These are phyloP conservation scores for Elaeis guineensis DNA, from an alignment of 176 grass and related monocot genomes.

Conservation along the genomic window DNA sequence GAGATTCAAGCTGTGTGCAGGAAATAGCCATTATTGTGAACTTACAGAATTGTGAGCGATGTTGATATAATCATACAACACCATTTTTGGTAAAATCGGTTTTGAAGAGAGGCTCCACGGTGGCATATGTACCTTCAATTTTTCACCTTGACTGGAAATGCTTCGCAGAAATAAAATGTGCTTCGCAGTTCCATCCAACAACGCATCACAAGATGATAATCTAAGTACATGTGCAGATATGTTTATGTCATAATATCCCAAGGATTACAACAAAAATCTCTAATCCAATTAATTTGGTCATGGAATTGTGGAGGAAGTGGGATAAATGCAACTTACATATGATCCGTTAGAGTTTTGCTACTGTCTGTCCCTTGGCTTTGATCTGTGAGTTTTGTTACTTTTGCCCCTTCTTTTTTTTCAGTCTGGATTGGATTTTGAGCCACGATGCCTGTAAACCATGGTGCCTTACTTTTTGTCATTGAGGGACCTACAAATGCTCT, in stretches of 20 bases:
- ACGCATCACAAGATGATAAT: constrained; percentile 22
- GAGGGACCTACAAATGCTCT: constrained; percentile 9
- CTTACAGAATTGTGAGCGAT: too few relatives aligned
- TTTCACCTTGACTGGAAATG: constrained; percentile 53
- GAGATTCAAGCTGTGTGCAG: too few relatives aligned
- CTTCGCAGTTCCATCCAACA: constrained; percentile 54
- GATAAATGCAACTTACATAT: not conserved
- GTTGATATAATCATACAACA: too few relatives aligned
- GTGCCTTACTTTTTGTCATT: constrained; percentile 15
- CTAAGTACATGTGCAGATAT: not conserved
- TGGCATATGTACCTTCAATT: constrained; percentile 20
- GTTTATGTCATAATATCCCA: too few relatives aligned
- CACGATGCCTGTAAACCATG: constrained; percentile 1
- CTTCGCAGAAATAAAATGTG: constrained; percentile 57
- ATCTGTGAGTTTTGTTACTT: constrained; percentile 30
- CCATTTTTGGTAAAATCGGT: too few relatives aligned
- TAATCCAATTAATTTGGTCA: too few relatives aligned
- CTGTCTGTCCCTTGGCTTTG: constrained; percentile 59
- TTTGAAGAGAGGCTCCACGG: too few relatives aligned
- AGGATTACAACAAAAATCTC: too few relatives aligned
- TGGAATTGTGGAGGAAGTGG: too few relatives aligned
- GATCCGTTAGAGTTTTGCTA: too few relatives aligned
- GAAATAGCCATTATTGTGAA: too few relatives aligned
- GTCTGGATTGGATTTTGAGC: constrained; percentile 22
- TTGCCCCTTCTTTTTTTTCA: constrained; percentile 24